Conservation (phyloP, 83 land plant species). For the Picea abies region DNA sequence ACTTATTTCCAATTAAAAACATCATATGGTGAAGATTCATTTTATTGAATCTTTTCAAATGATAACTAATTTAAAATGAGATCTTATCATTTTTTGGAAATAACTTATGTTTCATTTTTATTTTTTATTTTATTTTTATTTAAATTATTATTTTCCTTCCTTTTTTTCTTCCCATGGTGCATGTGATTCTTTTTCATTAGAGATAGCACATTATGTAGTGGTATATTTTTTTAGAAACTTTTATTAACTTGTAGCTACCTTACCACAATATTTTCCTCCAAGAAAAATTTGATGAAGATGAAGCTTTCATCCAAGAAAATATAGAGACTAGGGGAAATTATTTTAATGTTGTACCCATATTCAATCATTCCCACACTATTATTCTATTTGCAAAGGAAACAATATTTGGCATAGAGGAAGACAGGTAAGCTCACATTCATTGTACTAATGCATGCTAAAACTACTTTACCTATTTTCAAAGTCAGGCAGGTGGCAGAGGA, state of each 20-base stretch:
- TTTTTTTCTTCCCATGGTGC: background rate
- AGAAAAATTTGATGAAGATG: constrained; percentile 49
- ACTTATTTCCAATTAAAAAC: too few relatives aligned
- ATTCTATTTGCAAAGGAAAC: constrained; percentile 26
- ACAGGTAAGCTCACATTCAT: too few relatives aligned
- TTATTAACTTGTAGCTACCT: background rate
- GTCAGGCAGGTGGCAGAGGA: constrained; percentile 48
- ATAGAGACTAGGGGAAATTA: constrained; percentile 19
- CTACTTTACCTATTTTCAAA: constrained; percentile 6
- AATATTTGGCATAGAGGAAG: too few relatives aligned
- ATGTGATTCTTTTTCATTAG: background rate
- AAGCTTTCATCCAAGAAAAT: constrained; percentile 35
- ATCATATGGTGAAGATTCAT: too few relatives aligned
- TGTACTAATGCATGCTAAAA: too few relatives aligned
- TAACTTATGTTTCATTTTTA: background rate
- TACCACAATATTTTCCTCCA: constrained; percentile 34
- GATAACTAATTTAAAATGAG: too few relatives aligned
- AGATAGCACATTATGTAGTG: background rate
- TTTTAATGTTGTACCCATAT: constrained; percentile 32
- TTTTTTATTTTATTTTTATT: background rate
- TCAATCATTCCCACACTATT: constrained; percentile 46
- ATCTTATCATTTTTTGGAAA: too few relatives aligned
- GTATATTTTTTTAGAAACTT: background rate
- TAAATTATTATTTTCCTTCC: background rate
- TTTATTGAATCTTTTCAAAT: too few relatives aligned